Base-by-base conservation (phyloP, 768 basidiomycete genomes). In the Kondoa malvinella region DNA sequence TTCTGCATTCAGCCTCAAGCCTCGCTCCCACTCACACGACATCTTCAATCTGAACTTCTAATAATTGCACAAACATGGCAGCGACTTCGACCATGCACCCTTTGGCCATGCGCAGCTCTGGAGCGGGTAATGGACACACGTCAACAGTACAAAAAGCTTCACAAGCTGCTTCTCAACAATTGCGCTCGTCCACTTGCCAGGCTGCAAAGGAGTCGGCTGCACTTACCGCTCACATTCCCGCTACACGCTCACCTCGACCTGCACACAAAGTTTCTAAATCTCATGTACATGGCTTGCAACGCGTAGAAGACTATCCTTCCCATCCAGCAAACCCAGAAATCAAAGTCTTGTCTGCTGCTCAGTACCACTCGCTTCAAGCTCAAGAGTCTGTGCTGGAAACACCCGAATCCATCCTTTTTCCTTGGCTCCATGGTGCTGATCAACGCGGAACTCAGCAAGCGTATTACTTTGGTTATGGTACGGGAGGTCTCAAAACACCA, bases 381-480 rank as follows among this genome's bases (percentile, higher is more conserved):
- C 61, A 63, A 33, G 61, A 63, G 3, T 33, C 31, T 33, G 61
- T 33, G 68, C 78, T 83, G 1, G 87, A 92, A 76, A 83, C 88
- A 0, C 86, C 87, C 0, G 90, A 94, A 78, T 80, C 81, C 56
- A 81, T 86, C 72, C 83, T 92, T 67, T 94, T 94, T 76, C 90
- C 90, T 0, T 94, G 91, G 78, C 78, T 90, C 17, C 90, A 92
- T 73, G 88, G 89, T 57, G 80, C 92, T 69, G 89, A 92, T 73
- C 86, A 88, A 71, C 81, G 85, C 68, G 89, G 89, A 74, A 77
- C 82, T 17, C 84, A 85, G 0, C 89, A 90, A 78, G 88, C 87
- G 73, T 80, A 82, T 26, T 92, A 92, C 81, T 92, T 92, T 75
- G 81, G 73, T 25, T 74, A 71, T 63, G 34, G 66, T 56, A 69